These are phyloP conservation scores for Zychaea mexicana DNA, from an alignment of 371 early-diverging fungal species.

Conservation along the genomic window DNA sequence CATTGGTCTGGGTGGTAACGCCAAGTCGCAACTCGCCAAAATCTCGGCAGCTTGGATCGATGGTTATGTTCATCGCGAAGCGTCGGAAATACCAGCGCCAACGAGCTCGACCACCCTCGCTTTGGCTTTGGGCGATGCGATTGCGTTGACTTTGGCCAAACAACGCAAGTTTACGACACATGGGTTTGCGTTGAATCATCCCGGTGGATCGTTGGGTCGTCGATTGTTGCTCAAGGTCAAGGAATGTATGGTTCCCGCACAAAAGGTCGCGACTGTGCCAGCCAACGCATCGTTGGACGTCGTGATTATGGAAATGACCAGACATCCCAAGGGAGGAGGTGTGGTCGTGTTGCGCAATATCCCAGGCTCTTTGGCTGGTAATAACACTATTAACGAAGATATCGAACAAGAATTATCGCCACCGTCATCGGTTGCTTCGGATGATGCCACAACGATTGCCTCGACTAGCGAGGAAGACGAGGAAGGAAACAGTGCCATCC, in stretches of 20 bases:
- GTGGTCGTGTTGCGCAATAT: slow-evolving; percentile 33
- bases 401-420: slow-evolving; percentile 2
- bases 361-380: neutral
- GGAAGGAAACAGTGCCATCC: neutral
- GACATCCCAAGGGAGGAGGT: slow-evolving; percentile 39
- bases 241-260: slow-evolving; percentile 30
- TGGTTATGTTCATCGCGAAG: slow-evolving; percentile 52
- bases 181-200: slow-evolving; percentile 67
- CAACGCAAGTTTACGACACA: slow-evolving; percentile 45
- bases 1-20: slow-evolving; percentile 57
- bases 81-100: slow-evolving; percentile 57
- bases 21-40: slow-evolving; percentile 51
- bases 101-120: slow-evolving; percentile 63
- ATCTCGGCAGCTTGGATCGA: slow-evolving; percentile 66
- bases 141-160: slow-evolving; percentile 59
- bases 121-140: slow-evolving; percentile 63
- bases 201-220: slow-evolving; percentile 62
- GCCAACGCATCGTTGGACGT: slow-evolving; percentile 34
- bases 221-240: slow-evolving; percentile 39
- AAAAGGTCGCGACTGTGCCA: slow-evolving; percentile 30
- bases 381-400: neutral
- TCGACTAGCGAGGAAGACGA: slow-evolving; percentile 5
- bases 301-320: slow-evolving; percentile 51
- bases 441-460: slow-evolving; percentile 8
- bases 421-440: slow-evolving; percentile 16